Base-by-base conservation (phyloP, 2,329 filamentous ascomycete genomes). In the Aureobasidium mangrovei region DNA sequence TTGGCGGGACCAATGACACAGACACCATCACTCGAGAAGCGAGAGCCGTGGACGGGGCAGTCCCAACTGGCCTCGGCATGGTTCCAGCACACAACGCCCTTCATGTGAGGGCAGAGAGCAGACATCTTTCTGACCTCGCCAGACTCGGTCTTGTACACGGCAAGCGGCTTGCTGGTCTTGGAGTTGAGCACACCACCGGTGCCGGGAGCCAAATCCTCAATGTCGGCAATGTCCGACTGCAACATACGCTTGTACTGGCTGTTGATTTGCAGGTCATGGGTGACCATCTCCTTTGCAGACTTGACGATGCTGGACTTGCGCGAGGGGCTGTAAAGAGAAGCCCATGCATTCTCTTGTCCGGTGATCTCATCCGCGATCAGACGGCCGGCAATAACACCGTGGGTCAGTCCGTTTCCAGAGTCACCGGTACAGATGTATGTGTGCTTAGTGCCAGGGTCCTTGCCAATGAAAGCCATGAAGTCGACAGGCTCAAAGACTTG, bases 81-180 rank as follows among this genome's bases (percentile, higher is more conserved):
- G 56, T 82, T 82, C 78, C 78, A 82, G 62, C 76, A 78, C 0
- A 81, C 71, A 0, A 81, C 74, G 0, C 76, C 78, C 55, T 77
- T 72, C 64, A 81, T 57, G 60, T 82, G 77, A 4, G 79, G 78
- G 58, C 78, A 82, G 0, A 82, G 54, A 0, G 77, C 79, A 42
- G 73, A 79, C 63, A 77, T 75, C 59, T 72, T 73, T 32, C 71
- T 71, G 1, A 78, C 68, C 29, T 76, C 69, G 0, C 77, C 77
- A 0, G 74, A 64, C 4, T 79, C 76, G 56, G 80, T 77, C 61
- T 79, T 80, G 66, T 81, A 82, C 0, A 80, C 73, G 0, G 78
- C 79, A 7, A 78, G 58, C 0, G 78, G 78, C 57, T 71, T 74
- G n/a, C 64, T 66, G 1, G 68, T 64, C 24, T 59, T 70, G n/a